phyloP scores from a whole-genome alignment of 2,329 filamentous ascomycete genomes.

The Colletotrichum echinochloae region DNA sequence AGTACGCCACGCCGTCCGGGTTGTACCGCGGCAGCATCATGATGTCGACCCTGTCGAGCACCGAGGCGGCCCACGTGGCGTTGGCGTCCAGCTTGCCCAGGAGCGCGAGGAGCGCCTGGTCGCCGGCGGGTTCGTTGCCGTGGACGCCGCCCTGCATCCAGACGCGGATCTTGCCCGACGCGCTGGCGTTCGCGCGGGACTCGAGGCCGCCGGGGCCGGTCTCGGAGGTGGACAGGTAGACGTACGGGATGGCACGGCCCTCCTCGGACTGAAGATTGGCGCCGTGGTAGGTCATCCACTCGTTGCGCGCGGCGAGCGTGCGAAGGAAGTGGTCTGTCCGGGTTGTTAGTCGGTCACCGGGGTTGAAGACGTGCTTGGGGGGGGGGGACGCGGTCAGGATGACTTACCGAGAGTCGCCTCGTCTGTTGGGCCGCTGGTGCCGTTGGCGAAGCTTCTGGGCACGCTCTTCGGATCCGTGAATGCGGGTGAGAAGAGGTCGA shows the following conservation, averaged over 20 bases:
- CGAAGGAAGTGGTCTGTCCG: conserved; percentile 43
- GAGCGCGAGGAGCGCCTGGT: conserved; percentile 48
- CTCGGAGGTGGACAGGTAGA: conserved; percentile 39
- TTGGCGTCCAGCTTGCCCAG: conserved; percentile 48
- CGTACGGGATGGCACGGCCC: conserved; percentile 43
- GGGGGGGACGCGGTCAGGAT: too few species aligned
- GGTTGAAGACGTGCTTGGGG: too few species aligned
- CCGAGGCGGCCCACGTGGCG: conserved; percentile 45
- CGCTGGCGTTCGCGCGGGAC: conserved; percentile 34
- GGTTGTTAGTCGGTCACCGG: neutral
- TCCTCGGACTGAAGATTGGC: conserved; percentile 43
- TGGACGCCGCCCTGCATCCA: conserved; percentile 50
- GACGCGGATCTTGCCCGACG: conserved; percentile 45
- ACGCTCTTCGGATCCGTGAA: conserved; percentile 44
- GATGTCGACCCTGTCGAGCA: conserved; percentile 47
- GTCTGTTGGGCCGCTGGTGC: conserved; percentile 47
- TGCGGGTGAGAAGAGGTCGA: conserved; percentile 46
- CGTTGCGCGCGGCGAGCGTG: conserved; percentile 43
- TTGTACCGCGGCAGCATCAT: conserved; percentile 49
- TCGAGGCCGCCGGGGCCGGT: neutral
- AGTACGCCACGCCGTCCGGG: conserved; percentile 50
- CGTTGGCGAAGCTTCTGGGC: conserved; percentile 45
- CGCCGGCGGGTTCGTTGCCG: conserved; percentile 50
- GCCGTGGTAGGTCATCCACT: conserved; percentile 44
- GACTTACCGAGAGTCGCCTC: conserved; percentile 38